These are phyloP conservation scores for Neonothopanus nambi DNA, from an alignment of 1,284 basidiomycete species.

Conservation along the genomic window DNA sequence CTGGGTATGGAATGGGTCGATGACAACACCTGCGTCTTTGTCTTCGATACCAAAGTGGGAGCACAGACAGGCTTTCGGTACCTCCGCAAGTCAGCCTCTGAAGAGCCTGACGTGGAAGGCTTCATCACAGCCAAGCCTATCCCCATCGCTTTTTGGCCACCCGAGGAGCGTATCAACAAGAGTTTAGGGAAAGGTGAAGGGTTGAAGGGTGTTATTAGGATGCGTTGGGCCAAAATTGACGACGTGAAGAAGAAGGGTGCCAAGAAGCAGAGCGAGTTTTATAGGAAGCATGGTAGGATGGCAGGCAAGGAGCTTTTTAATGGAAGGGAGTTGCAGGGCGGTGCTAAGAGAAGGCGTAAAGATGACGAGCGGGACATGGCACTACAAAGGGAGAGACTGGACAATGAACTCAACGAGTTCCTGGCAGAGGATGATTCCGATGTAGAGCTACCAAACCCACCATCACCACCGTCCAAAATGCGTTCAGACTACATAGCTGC, in stretches of 20 bases:
- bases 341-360: constrained; percentile 33
- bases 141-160: constrained; percentile 71
- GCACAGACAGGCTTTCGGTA: constrained; percentile 52
- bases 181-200: constrained; percentile 66
- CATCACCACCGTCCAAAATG: constrained; percentile 62
- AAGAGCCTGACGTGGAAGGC: constrained; percentile 55
- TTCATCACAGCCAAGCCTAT: constrained; percentile 64
- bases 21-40: constrained; percentile 74
- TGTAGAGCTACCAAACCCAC: constrained; percentile 12
- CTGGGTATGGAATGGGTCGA: constrained; percentile 78
- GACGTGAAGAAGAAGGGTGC: constrained; percentile 78
- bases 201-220: constrained; percentile 59
- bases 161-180: constrained; percentile 71
- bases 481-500: constrained; percentile 58
- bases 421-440: constrained; percentile 26
- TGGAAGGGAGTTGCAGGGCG: constrained; percentile 21
- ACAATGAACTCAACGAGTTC: constrained; percentile 13
- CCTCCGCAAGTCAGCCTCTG: constrained; percentile 51
- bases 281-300: constrained; percentile 63
- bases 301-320: constrained; percentile 42
- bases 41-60: constrained; percentile 56
- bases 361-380: constrained; percentile 5
- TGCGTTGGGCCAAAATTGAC: constrained; percentile 68
- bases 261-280: constrained; percentile 68
- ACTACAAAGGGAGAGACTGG: constrained; percentile 10